Base-by-base conservation (phyloP, 805 yeast genomes). In the Saccharomycopsis fermentans region DNA sequence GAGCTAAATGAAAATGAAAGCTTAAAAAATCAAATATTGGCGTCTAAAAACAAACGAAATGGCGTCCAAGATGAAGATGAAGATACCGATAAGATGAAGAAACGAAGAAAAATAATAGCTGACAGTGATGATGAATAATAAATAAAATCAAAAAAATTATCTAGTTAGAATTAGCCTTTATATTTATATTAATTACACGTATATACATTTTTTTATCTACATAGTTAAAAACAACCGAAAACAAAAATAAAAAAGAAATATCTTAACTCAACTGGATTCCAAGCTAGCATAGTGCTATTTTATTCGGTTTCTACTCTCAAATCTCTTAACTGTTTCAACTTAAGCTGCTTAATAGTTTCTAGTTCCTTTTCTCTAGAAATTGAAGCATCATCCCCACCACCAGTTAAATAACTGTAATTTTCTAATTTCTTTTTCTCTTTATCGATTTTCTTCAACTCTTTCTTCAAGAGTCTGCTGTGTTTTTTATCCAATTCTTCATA, bases 401-500 rank as follows among this genome's bases (percentile, higher is more conserved):
- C 50, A 21, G 50, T 43, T 26, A 21, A 43, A 24, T 43, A 43
- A 16, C 26, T 43, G 29, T 24, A 21, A 43, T 21, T 43, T 21
- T 43, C 50, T n/a, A 43, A 43, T 12, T 21, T 43, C 50, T 43
- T 43, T 43, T 43, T 43, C 12, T 43, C 50, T 24, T 51, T 40
- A 61, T 62, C 58, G 66, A 69, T 37, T 37, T 53, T 57, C 53
- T 57, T 57, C 14, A 27, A 19, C 19, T 57, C 59, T 14, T 40
- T 37, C 37, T 53, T 52, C n/a, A 34, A n/a, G 37, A 35, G 43
- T 43, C 47, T 57, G 9, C 53, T 36, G 17, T 64, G 40, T 40
- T 66, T 64, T 50, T 65, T 70, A 59, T 39, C 58, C 29, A 54
- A 12, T 36, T 52, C 62, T 59, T 70, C 74, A 59, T 73, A 73